Base-by-base conservation (phyloP, 192 early-diverging fungal species). In the Backusella tarrabulga region DNA sequence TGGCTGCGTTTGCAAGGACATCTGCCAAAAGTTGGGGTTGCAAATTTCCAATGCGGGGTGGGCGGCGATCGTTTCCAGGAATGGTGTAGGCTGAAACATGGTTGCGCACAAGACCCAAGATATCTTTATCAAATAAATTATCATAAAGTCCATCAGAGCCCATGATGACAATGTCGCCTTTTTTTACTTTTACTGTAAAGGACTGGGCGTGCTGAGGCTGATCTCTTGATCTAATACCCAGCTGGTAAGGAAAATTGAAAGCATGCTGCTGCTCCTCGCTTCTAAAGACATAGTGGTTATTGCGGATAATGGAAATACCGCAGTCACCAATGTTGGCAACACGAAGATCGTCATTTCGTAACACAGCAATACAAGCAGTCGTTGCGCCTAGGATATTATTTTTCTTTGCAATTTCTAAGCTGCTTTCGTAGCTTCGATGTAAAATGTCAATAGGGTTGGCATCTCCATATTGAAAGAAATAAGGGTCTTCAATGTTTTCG, bases 211-310 rank as follows among this genome's bases (percentile, higher is more conserved):
- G 94, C 19, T 84, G 83, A 1, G 97, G 96, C 8, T 72, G 78
- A 85, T 97, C 95, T 38, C 88, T 88, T 56, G 87, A 85, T 44
- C 91, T 92, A 11, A 93, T 97, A 41, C 97, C 95, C 34, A 99
- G 90, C 79, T 99, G 97, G 79, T 89, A 97, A 6, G 97, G 97
- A 77, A 93, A 98, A 83, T 99, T 99, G 85, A 99, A 99, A 32
- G 95, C 96, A 85, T 99, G 96, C 83, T 98, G 97, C 76, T 98
- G 97, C 81, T 98, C 97, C 85, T 98, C 96, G 34, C 91, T 97
- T 38, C 96, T 87, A 82, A 97, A 99, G 11, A 96, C 90, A 80
- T 93, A 88, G 71, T 95, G 92, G 67, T 92, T 92, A 68, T 92
- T 87, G 42, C 97, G 93, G 67, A 99, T 93, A 2, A 99, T 87